Evolutionary conservation across 768 basidiomycete species (phyloP), one percentile per base, ranked within the genome.

Genomic region (Trametes coccinea): DNA sequence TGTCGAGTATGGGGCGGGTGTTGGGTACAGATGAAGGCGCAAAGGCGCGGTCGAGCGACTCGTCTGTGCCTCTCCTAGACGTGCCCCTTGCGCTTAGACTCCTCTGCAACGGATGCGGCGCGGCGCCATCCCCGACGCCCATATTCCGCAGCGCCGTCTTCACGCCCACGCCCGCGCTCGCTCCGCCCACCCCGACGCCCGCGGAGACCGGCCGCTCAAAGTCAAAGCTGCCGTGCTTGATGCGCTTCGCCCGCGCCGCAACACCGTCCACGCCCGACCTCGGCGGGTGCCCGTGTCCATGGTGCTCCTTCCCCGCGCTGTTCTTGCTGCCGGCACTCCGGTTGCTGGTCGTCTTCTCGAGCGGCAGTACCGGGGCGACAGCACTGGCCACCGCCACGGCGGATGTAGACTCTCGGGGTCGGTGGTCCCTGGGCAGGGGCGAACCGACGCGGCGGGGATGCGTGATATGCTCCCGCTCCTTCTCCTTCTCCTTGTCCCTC

Each of bases 211-310:
- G 88, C 39, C 88, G 78, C 72, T 90, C 89, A 65, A 90, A 90
- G 68, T 90, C 89, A 70, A 90, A 90, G 67, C 85, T 88, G 5
- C 88, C 88, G 64, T 88, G 87, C 68, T 88, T 87, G 44, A 77
- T 81, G 1, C 82, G 66, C 33, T 70, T 70, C n/a, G 62, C 44
- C 46, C 59, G 63, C 11, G 62, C 52, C 16, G 60, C 58, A 4
- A 50, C 41, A 13, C 49, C 53, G 17, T 61, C 61, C 6, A 52
- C 43, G 16, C 60, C 64, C 29, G 56, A 56, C 17, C 58, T 58
- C 41, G 64, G 62, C 41, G 64, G 61, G 34, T 66, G 58, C 5
- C 48, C 49, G 33, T 47, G 40, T 34, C 34, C 40, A 27, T 67
- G 56, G 51, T 66, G 45, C 48, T 67, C 63, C 66, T 61, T 59